Evolutionary conservation across 2,329 filamentous ascomycete genomes (phyloP), one percentile per base, ranked within the genome.

Genomic region (Diaporthe capsici): DNA sequence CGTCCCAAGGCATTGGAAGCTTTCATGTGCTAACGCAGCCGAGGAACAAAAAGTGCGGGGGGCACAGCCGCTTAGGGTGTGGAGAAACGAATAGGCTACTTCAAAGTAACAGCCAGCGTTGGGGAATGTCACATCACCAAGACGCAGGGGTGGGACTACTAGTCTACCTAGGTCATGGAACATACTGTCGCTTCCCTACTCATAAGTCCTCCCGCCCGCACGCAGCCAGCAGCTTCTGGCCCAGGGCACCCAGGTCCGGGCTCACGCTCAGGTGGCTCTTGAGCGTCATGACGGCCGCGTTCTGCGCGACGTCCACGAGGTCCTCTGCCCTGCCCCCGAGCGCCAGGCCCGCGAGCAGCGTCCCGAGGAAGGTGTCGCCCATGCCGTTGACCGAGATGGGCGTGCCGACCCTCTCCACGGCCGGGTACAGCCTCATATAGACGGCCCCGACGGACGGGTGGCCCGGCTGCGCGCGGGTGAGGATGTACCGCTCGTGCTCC

Each of bases 351-450:
- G 95, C 93, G n/a, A 98, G 87, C 74, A 98, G 80, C 20, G 95
- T 93, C 0, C 96, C 97, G 12, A 97, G 87, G 82, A 98, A 96
- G 0, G 97, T 98, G 84, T 99, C 97, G 0, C 97, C 97, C 2
- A 95, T 95, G 0, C 96, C 97, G 82, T 98, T 98, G 13, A 98
- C 96, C 63, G 95, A 98, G 1, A 96, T 92, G 1, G 98, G 88
- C 37, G 97, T 91, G 28, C 89, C 85, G 0, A 98, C 88, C 22
- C 87, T 85, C 81, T 94, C 92, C 0, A 90, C 90, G 0, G 94
- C 87, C 0, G 94, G 91, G 82, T 95, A 94, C 28, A 91, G 79
- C 47, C 90, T 83, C 92, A 98, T 95, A 81, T 98, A 98, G 3
- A 98, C 88, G 0, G 96, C 96, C 0, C 95, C 92, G 0, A 93